These are phyloP conservation scores for Leonotis leonurus DNA, from an alignment of 257 asterid genomes.

Conservation along the genomic window DNA sequence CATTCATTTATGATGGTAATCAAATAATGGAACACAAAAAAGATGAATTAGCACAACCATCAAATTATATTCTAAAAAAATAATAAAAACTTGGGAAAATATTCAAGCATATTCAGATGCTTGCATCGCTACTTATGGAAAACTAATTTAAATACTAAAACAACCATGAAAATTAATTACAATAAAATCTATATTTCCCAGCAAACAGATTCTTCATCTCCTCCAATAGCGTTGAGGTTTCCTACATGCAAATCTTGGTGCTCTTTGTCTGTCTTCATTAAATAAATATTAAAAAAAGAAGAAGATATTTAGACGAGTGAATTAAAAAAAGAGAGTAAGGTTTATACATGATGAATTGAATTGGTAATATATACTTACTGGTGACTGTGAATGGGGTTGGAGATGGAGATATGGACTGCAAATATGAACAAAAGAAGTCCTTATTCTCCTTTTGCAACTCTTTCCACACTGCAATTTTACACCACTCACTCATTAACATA, in stretches of 20 bases:
- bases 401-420: constrained; percentile 36
- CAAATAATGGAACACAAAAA: no score
- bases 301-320: no score
- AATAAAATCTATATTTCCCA: not conserved
- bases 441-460: constrained; percentile 63
- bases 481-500: not conserved
- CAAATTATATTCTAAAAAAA: no score
- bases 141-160: not conserved
- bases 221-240: not conserved
- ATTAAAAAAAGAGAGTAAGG: not conserved
- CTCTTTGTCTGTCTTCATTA: not conserved
- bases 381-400: constrained; percentile 24
- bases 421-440: constrained; percentile 61
- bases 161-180: not conserved
- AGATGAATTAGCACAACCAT: no score
- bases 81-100: no score
- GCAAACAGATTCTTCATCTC: not conserved
- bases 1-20: no score
- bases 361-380: constrained; percentile 1
- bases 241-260: not conserved
- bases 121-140: not conserved
- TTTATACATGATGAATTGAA: not conserved
- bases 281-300: not conserved
- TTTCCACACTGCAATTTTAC: constrained; percentile 53
- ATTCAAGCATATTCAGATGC: no score